Evolutionary conservation across 257 asterid species (phyloP).

Genomic region (Prunella vulgaris): DNA sequence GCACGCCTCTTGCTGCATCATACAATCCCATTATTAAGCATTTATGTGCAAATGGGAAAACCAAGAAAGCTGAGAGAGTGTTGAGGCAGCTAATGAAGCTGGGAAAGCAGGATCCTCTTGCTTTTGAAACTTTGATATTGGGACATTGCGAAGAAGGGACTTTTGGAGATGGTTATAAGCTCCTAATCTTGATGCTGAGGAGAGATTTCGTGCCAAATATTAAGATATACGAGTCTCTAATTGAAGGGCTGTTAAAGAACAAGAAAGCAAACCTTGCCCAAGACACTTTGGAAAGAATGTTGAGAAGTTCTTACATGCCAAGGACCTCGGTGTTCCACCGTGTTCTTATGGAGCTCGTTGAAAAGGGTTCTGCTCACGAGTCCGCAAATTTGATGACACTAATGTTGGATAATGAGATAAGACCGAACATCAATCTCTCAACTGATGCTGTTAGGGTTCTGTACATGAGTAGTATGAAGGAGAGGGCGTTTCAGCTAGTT

Average conservation of each 20-base stretch:
- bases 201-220: conserved; percentile 47
- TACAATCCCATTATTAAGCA: conserved; percentile 60
- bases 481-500: conserved; percentile 47
- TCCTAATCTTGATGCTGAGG: conserved; percentile 69
- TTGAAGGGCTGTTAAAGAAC: conserved; percentile 46
- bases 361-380: conserved; percentile 41
- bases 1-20: conserved; percentile 64
- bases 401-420: conserved; percentile 58
- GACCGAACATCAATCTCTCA: conserved; percentile 54
- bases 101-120: conserved; percentile 60
- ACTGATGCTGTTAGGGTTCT: conserved; percentile 52
- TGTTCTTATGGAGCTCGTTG: conserved; percentile 48
- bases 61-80: conserved; percentile 65
- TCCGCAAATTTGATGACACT: conserved; percentile 48
- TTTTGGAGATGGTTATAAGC: conserved; percentile 43
- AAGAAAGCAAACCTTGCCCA: conserved; percentile 44
- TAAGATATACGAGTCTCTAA: conserved; percentile 49
- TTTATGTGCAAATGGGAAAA: conserved; percentile 52
- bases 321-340: conserved; percentile 52
- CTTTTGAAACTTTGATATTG: conserved; percentile 58
- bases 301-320: conserved; percentile 53
- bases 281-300: conserved; percentile 59
- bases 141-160: conserved; percentile 71
- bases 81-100: conserved; percentile 64
- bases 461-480: conserved; percentile 32